Evolutionary conservation across 495 filamentous ascomycete genomes (phyloP).

Genomic region (Mycothermus thermophilus): DNA sequence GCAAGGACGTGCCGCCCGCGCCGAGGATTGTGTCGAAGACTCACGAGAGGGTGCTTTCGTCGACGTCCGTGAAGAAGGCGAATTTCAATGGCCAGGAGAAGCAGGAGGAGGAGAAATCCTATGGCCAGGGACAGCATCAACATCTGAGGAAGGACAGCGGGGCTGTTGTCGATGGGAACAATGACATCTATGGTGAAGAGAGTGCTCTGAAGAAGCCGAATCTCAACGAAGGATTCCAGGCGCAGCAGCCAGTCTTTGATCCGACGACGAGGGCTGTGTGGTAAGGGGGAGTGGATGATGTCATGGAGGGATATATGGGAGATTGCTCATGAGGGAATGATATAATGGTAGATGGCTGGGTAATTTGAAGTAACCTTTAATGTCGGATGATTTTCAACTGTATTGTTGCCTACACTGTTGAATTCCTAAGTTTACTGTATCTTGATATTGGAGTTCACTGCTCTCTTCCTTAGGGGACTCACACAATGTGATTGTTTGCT

Average conservation of each 20-base stretch:
- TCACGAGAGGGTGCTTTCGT: conserved; percentile 12
- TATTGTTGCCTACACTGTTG: no score
- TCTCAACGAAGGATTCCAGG: conserved; percentile 1
- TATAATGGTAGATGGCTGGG: no score
- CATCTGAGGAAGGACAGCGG: conserved; percentile 1
- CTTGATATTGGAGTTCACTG: no score
- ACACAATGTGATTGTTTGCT: no score
- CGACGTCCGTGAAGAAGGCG: not conserved
- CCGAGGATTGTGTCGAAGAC: conserved; percentile 53
- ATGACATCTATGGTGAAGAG: not conserved
- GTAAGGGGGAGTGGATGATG: not conserved
- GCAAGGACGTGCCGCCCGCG: conserved; percentile 52
- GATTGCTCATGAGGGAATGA: no score
- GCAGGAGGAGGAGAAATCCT: not conserved
- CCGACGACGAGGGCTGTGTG: not conserved
- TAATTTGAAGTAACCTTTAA: no score
- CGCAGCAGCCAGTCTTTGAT: conserved; percentile 1
- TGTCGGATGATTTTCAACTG: no score
- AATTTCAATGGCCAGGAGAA: not conserved
- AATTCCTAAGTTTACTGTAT: no score
- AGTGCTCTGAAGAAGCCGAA: not conserved
- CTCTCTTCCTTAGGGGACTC: no score
- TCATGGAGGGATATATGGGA: no score
- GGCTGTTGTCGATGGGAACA: not conserved
- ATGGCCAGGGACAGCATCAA: not conserved